These are phyloP conservation scores for Cyclotella baltica DNA, from an alignment of 108 stramenopile genomes.

Conservation along the genomic window DNA sequence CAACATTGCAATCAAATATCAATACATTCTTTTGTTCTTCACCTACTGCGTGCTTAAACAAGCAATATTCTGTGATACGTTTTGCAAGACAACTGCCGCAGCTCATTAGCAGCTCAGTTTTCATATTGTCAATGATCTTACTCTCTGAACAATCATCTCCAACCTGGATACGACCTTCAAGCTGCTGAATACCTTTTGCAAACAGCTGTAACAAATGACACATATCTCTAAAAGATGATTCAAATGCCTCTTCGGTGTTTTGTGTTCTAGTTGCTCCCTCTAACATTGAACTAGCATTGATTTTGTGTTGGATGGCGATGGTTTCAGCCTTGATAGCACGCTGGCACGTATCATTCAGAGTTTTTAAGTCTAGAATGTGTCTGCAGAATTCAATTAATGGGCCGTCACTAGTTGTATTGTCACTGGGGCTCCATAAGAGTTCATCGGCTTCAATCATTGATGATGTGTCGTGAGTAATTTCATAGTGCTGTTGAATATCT, in stretches of 20 bases:
- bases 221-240: constrained; percentile 29
- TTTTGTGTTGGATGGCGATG: constrained; percentile 19
- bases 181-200: constrained; percentile 27
- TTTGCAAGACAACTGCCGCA: constrained; percentile 39
- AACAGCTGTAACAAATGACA: constrained; percentile 44
- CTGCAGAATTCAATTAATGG: constrained; percentile 47
- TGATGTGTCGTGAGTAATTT: not conserved
- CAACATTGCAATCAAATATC: constrained; percentile 10
- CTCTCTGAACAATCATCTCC: not conserved
- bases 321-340: constrained; percentile 36
- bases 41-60: constrained; percentile 31
- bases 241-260: constrained; percentile 31
- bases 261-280: constrained; percentile 32
- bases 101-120: constrained; percentile 28
- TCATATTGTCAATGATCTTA: constrained; percentile 20
- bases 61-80: constrained; percentile 41
- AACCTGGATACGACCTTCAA: constrained; percentile 2
- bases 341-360: constrained; percentile 25
- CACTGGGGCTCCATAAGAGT: constrained; percentile 5
- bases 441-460: not conserved
- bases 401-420: constrained; percentile 23
- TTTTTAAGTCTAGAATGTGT: constrained; percentile 10
- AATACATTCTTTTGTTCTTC: constrained; percentile 9
- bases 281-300: constrained; percentile 20
- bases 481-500: constrained; percentile 28